Conservation (phyloP, 1,284 basidiomycete species). For the Wallemia hederae region DNA sequence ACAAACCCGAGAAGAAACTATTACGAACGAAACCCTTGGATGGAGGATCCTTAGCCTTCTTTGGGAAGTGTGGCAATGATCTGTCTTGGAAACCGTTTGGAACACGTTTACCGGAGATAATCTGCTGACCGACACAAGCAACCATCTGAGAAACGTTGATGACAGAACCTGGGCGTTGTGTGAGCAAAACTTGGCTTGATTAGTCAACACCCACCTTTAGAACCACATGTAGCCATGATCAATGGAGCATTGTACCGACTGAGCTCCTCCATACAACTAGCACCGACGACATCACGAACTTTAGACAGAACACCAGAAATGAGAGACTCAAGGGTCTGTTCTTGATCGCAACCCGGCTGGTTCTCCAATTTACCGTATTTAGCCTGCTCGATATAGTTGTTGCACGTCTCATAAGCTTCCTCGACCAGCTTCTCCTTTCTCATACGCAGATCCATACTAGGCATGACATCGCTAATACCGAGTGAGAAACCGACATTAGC, state of each 20-base stretch:
- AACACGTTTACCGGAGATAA: conserved; percentile 91
- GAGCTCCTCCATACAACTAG: conserved; percentile 93
- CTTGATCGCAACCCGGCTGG: conserved; percentile 84
- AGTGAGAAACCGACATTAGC: conserved; percentile 93
- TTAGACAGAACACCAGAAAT: conserved; percentile 80
- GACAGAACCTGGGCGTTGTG: conserved; percentile 40
- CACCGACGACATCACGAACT: conserved; percentile 83
- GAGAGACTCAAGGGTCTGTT: conserved; percentile 81
- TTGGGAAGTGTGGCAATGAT: conserved; percentile 89
- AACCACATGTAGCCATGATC: conserved; percentile 98
- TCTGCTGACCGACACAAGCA: conserved; percentile 97
- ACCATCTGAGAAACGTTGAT: conserved; percentile 99
- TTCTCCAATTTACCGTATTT: conserved; percentile 83
- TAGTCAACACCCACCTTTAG: conserved; percentile 38
- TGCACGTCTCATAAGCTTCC: conserved; percentile 62
- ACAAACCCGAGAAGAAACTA: conserved; percentile 82
- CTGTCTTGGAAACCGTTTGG: conserved; percentile 98
- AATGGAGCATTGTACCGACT: conserved; percentile 86
- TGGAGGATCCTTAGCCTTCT: conserved; percentile 87
- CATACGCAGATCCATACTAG: conserved; percentile 46
- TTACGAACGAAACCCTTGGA: conserved; percentile 97
- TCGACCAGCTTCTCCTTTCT: conserved; percentile 72
- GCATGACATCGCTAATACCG: conserved; percentile 96
- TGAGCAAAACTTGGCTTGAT: background rate
- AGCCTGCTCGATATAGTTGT: conserved; percentile 59